Conservation (phyloP, 2,329 filamentous ascomycete species). For the Colletotrichum neosansevieriae region DNA sequence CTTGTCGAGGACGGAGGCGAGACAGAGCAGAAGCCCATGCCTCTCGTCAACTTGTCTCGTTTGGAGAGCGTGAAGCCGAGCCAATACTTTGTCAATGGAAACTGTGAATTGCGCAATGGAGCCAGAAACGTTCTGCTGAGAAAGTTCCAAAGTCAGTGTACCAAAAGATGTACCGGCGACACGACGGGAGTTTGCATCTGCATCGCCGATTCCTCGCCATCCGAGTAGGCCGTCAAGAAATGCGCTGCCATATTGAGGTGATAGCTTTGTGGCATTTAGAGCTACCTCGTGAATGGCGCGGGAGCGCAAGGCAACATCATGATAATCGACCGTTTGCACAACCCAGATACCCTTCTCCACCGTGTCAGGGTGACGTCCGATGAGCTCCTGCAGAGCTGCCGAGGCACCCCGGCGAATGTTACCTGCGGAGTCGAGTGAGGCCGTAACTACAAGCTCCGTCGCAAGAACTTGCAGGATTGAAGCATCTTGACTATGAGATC, state of each 20-base stretch:
- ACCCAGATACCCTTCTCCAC: slow-evolving; percentile 85
- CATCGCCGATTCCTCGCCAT: slow-evolving; percentile 90
- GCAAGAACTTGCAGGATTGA: slow-evolving; percentile 82
- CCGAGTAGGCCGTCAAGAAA: slow-evolving; percentile 78
- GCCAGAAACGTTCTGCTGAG: slow-evolving; percentile 39
- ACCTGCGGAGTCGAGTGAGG: slow-evolving; percentile 88
- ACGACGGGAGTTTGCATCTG: slow-evolving; percentile 79
- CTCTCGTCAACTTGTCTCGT: slow-evolving; percentile 75
- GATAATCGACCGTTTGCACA: slow-evolving; percentile 93
- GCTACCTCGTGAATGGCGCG: slow-evolving; percentile 85
- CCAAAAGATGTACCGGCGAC: slow-evolving; percentile 79
- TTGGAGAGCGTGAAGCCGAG: slow-evolving; percentile 60
- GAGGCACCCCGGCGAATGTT: slow-evolving; percentile 95
- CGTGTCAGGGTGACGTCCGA: slow-evolving; percentile 91
- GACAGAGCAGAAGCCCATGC: slow-evolving; percentile 73
- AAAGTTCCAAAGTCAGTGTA: slow-evolving; percentile 59
- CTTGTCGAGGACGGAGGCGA: slow-evolving; percentile 69
- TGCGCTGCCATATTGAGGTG: slow-evolving; percentile 75
- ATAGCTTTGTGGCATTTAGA: slow-evolving; percentile 74
- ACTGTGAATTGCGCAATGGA: slow-evolving; percentile 47
- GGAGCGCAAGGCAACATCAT: slow-evolving; percentile 88
- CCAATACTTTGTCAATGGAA: slow-evolving; percentile 57
- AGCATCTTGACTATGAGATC: slow-evolving; percentile 50
- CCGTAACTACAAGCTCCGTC: slow-evolving; percentile 82
- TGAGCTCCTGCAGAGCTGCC: slow-evolving; percentile 91